Evolutionary conservation across 495 filamentous ascomycete genomes (phyloP), one percentile per base, ranked within the genome.

Genomic region (Pyrenula massariospora): DNA sequence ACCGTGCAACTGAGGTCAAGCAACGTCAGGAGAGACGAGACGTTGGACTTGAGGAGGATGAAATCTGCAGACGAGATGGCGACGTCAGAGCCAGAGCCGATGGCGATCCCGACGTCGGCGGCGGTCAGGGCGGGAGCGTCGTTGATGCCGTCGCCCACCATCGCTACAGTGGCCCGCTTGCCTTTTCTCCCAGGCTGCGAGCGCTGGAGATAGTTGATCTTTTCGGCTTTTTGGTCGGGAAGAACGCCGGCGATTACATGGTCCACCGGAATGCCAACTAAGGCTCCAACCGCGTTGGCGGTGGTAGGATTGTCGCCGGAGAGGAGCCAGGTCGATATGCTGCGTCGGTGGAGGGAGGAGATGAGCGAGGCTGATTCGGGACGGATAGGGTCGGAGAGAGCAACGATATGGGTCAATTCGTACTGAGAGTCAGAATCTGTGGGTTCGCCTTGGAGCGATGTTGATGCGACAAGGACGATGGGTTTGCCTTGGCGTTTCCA

Each of bases 121-220:
- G 78, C 79, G 3, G 86, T 79, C 24, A 95, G 79, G 12, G 91
- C 89, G 1, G 91, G 88, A 2, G 87, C 96, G 75, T 99, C 93
- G 68, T 99, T 99, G 78, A 99, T 96, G 42, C 93, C 93, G 66
- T 99, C 93, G 54, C 93, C 93, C 21, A 97, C 93, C 93, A 99
- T 97, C 61, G 89, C 93, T 21, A 99, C 88, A 54, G 84, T 75
- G 81, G 66, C 95, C 91, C 83, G 22, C 77, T 78, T 24, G 64
- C 65, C 10, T 15, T 49, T 25, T 50, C 50, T 24, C 36, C 12
- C 54, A 50, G 57, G 57, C 56, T 57, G 42, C 12, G 49, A 49
- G 24, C 77, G 68, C 66, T 97, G 91, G 1, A 97, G 78, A 56
- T 83, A 84, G 48, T 77, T 78, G 54, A 97, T 86, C 68, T 93